Base-by-base conservation (phyloP, 257 asterid genomes). In the Solanum stenotomum region DNA sequence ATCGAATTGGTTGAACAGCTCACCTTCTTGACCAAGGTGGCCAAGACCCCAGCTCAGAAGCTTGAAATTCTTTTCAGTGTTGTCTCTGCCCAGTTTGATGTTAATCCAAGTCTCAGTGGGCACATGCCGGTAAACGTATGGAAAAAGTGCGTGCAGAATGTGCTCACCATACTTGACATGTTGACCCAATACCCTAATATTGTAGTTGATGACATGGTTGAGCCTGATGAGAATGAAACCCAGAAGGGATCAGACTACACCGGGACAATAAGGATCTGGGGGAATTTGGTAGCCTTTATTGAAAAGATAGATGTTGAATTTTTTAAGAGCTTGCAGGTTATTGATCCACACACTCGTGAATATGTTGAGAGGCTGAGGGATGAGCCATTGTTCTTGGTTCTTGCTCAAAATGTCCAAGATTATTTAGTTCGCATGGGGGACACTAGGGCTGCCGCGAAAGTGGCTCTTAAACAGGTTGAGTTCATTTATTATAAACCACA, bases 71-170 rank as follows among this genome's bases (percentile, higher is more conserved):
- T 88, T 23, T 88, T 88, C 92, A 44, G 87, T 88, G 94, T 94
- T 65, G 91, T 95, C 38, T 95, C 98, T 38, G 94, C 98, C 1
- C 97, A 95, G 89, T 95, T 95, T 74, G 98, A 95, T 87, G 95
- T 95, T 42, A 94, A 93, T 77, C 81, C 93, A 13, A 92, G 96
- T 89, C 91, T 95, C 85, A 96, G 93, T 65, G 96, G 99, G 1
- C 98, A 97, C 93, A 96, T 95, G 98, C 99, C 99, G 12, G 94
- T 96, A 65, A 93, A 93, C 56, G 98, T 96, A 3, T 97, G 99
- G 99, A 97, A 97, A 90, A 96, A 92, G 44, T 96, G 99, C 52
- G 98, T 97, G 85, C 95, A 90, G 84, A 97, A 97, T 89, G 44
- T 94, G 90, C 95, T 96, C 76, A 37, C 86, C 46, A 92, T 96